phyloP scores from a whole-genome alignment of 352 stramenopile species.

The Globisporangium mamillatum region DNA sequence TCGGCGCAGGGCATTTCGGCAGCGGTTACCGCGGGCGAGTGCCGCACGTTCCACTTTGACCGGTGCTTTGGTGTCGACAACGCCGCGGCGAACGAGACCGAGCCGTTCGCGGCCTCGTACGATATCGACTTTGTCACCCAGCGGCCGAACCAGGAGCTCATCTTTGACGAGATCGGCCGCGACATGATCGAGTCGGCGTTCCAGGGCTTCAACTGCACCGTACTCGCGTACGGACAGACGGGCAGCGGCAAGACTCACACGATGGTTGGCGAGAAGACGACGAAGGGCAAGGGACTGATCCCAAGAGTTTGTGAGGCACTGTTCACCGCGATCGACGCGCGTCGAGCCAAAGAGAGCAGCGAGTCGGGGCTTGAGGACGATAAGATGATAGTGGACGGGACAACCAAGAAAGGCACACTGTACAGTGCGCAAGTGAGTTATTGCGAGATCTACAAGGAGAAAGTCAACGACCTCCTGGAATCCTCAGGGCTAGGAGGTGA shows the following conservation, averaged over 20 bases:
- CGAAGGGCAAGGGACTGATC: conserved; percentile 64
- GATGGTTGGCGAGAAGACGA: conserved; percentile 75
- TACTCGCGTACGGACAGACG: conserved; percentile 72
- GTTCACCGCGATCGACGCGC: conserved; percentile 60
- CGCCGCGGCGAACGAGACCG: conserved; percentile 25
- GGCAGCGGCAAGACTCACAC: conserved; percentile 80
- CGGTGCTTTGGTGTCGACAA: conserved; percentile 64
- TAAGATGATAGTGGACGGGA: not conserved
- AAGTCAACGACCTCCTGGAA: conserved; percentile 83
- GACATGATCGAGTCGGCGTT: conserved; percentile 73
- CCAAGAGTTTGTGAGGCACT: conserved; percentile 77
- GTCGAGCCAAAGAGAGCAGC: conserved; percentile 26
- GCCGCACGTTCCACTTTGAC: conserved; percentile 74
- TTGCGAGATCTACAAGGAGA: conserved; percentile 88
- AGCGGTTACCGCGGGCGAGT: conserved; percentile 41
- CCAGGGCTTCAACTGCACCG: conserved; percentile 76
- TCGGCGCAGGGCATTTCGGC: conserved; percentile 29
- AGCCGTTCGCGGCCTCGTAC: conserved; percentile 36
- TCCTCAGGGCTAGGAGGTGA: conserved; percentile 2
- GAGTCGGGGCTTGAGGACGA: conserved; percentile 17
- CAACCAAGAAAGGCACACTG: conserved; percentile 23
- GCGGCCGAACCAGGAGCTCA: conserved; percentile 60
- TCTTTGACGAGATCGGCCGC: conserved; percentile 76
- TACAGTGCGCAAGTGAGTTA: conserved; percentile 69
- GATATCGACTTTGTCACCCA: conserved; percentile 41